Percentiles rank a stretch among this genome's conserved stretches.
Conservation (phyloP, 1,139 yeast species). For the Meyerozyma sp. region DNA sequence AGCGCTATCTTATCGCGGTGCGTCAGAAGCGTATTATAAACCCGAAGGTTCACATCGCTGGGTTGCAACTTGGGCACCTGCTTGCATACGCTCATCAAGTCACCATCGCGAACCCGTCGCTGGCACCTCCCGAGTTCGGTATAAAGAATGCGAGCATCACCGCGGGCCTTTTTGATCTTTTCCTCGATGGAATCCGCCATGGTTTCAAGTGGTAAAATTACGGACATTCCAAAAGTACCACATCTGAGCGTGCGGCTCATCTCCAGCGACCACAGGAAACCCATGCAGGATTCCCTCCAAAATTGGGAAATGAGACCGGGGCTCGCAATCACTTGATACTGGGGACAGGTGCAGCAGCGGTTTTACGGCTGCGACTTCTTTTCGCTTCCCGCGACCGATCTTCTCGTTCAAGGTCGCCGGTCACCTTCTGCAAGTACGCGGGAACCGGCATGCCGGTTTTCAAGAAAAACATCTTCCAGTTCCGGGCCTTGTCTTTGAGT, state of each 20-base stretch:
- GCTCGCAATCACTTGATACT: constrained; percentile 5
- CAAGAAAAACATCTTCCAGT: constrained; percentile 83
- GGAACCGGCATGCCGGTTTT: constrained; percentile 73
- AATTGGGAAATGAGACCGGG: not conserved
- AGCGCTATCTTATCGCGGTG: constrained; percentile 73
- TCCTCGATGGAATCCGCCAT: constrained; percentile 3
- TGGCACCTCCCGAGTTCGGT: constrained; percentile 44
- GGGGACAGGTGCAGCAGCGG: constrained; percentile 40
- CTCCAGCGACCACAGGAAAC: not conserved
- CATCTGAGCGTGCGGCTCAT: not conserved
- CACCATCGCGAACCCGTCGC: constrained; percentile 39
- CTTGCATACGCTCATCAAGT: constrained; percentile 34
- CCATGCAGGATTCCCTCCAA: not conserved
- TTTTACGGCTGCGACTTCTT: constrained; percentile 26
- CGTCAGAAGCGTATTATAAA: constrained; percentile 51
- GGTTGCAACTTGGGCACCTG: constrained; percentile 23
- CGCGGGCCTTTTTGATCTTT: constrained; percentile 31
- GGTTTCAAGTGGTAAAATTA: not conserved
- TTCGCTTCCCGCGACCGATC: constrained; percentile 26
- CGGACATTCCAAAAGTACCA: not conserved
- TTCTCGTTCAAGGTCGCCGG: constrained; percentile 74
- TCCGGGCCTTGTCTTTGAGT: constrained; percentile 90
- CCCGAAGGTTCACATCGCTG: constrained; percentile 28
- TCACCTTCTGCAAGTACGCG: constrained; percentile 69
- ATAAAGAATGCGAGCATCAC: constrained; percentile 44